phyloP scores from a whole-genome alignment of 2,329 filamentous ascomycete species.

The Camptophora hylomeconis region DNA sequence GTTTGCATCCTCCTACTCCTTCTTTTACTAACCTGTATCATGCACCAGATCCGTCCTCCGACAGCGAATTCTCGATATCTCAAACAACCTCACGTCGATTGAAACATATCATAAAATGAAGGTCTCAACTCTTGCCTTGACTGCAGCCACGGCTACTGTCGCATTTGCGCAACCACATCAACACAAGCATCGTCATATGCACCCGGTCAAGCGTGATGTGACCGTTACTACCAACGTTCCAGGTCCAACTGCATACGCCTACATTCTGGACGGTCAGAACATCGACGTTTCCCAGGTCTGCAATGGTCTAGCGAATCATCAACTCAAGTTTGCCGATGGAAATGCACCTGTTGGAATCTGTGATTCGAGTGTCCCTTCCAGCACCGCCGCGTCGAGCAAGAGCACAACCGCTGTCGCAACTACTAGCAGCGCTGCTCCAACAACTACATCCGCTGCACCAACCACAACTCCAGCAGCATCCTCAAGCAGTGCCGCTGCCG shows the following conservation, averaged over 20 bases:
- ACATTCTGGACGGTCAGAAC: constrained; percentile 53
- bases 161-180: constrained; percentile 28
- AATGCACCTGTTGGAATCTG: constrained; percentile 46
- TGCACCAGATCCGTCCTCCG: too few species aligned
- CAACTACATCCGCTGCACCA: constrained; percentile 20
- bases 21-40: too few species aligned
- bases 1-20: too few species aligned
- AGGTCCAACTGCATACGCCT: constrained; percentile 53
- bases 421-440: constrained; percentile 3
- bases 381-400: constrained; percentile 10
- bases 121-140: constrained; percentile 14
- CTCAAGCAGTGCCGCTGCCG: constrained; percentile 18
- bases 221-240: constrained; percentile 38
- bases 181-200: constrained; percentile 29
- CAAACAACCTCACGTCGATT: too few species aligned
- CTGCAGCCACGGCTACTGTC: constrained; percentile 28
- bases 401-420: constrained; percentile 16
- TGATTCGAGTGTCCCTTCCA: constrained; percentile 18
- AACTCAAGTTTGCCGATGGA: constrained; percentile 50
- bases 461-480: constrained; percentile 24
- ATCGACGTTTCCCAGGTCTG: constrained; percentile 54
- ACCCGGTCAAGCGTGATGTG: constrained; percentile 24
- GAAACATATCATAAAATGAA: constrained; percentile 12
- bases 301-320: constrained; percentile 57
- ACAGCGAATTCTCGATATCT: too few species aligned